Percentiles rank a stretch among this genome's conserved stretches.
Evolutionary conservation across 306 rosid genomes (phyloP).

Genomic region (Trifolium fragiferum): DNA sequence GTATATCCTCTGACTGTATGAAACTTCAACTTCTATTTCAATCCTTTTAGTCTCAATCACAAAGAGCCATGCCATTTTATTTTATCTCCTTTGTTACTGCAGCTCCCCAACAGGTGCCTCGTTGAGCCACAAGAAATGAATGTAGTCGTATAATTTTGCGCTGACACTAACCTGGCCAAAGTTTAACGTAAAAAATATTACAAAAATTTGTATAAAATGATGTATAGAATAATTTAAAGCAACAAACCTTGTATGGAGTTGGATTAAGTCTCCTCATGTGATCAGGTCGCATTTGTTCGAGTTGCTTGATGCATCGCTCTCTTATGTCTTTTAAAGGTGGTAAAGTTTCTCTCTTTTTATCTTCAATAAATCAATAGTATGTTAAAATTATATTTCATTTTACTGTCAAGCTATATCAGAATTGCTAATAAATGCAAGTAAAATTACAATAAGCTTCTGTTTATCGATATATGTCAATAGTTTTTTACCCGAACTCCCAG

Average conservation of each 20-base stretch:
- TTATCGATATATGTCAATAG: slow-evolving; percentile 13
- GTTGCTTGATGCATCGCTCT: slow-evolving; percentile 81
- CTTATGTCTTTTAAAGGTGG: slow-evolving; percentile 76
- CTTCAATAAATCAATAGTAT: slow-evolving; percentile 50
- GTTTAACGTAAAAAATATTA: neutral
- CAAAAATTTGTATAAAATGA: neutral
- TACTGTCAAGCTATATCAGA: slow-evolving; percentile 14
- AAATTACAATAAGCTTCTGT: slow-evolving; percentile 21
- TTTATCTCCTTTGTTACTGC: slow-evolving; percentile 49
- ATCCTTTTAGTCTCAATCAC: neutral
- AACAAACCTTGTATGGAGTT: slow-evolving; percentile 34
- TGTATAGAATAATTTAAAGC: neutral
- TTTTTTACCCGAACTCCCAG: slow-evolving; percentile 73
- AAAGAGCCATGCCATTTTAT: neutral
- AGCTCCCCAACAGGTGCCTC: slow-evolving; percentile 99
- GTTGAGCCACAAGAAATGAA: slow-evolving; percentile 91
- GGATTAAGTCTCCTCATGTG: slow-evolving; percentile 91
- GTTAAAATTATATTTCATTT: neutral
- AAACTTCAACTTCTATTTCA: neutral
- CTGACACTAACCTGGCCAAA: slow-evolving; percentile 85
- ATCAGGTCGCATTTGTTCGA: slow-evolving; percentile 86
- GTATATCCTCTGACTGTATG: neutral
- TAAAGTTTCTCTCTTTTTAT: slow-evolving; percentile 59
- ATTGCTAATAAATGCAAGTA: slow-evolving; percentile 16
- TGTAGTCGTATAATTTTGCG: slow-evolving; percentile 82